Base-by-base conservation (phyloP, 2,329 filamentous ascomycete genomes). In the Exophiala aquamarina region DNA sequence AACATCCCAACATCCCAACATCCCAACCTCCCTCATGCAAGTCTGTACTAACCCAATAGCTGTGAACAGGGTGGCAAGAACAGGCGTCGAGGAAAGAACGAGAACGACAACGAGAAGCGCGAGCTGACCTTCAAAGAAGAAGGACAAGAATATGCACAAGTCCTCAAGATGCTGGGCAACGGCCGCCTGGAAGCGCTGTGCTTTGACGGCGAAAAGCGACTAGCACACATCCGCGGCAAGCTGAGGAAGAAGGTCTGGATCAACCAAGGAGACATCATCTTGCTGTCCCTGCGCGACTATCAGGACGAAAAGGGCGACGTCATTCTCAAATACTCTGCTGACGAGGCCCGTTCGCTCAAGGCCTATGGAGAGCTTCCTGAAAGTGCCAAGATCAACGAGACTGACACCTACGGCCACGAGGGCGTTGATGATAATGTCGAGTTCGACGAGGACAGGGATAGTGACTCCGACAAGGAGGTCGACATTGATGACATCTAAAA, bases 191-290 rank as follows among this genome's bases (percentile, higher is more conserved):
- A 95, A 72, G 90, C 90, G 14, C 77, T 90, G 61, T 97, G 92
- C 77, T 98, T 98, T 72, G 93, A 97, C 69, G 92, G 92, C 67
- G 84, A 86, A 59, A 90, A 90, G 70, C 84, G 89, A 52, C 81
- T 89, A 32, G 88, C 86, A 57, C 86, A 92, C 69, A 89, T 89
- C 63, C 89, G 92, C 57, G 92, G 92, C 75, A 97, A 98, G 76
- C 87, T 98, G 65, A 85, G 93, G 65, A 98, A 98, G 82, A 98
- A 98, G 82, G 93, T 97, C 72, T 96, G 90, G 90, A 96, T 96
- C 81, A 96, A 95, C 80, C 90, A 95, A 76, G 90, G 90, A 66
- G 89, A 95, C 70, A 95, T 95, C 69, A 91, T 92, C 69, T 82
- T 92, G 36, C 78, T 92, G 53, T 91, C 86, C 28, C 84, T 95